Conservation (phyloP, 257 asterid species). For the Agastache rugosa region DNA sequence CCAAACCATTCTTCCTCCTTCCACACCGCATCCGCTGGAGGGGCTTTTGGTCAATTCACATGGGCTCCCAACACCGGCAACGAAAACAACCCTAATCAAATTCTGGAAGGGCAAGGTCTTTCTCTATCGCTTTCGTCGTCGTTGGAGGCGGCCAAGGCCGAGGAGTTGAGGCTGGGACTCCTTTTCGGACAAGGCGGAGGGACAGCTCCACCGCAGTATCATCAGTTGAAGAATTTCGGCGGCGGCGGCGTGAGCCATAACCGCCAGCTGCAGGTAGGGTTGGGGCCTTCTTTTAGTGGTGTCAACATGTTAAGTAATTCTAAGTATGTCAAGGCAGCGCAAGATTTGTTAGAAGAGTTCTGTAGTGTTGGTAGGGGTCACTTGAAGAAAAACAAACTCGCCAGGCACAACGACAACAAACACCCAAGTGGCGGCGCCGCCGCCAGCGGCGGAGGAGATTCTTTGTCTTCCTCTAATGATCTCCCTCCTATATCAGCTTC, state of each 20-base stretch:
- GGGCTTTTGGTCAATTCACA: slow-evolving; percentile 63
- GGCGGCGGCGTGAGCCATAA: slow-evolving; percentile 30
- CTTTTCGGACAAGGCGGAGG: slow-evolving; percentile 65
- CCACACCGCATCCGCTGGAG: slow-evolving; percentile 35
- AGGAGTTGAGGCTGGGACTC: slow-evolving; percentile 66
- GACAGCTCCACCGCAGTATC: slow-evolving; percentile 45
- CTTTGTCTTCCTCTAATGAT: slow-evolving; percentile 61
- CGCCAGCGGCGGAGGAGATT: slow-evolving; percentile 36
- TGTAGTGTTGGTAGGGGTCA: slow-evolving; percentile 91
- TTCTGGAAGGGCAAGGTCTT: slow-evolving; percentile 75
- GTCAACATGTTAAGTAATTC: slow-evolving; percentile 68
- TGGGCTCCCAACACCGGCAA: slow-evolving; percentile 52
- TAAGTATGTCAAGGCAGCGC: slow-evolving; percentile 74
- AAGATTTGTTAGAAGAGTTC: slow-evolving; percentile 83
- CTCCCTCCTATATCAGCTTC: slow-evolving; percentile 73
- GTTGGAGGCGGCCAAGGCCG: slow-evolving; percentile 50
- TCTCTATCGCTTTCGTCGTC: slow-evolving; percentile 78
- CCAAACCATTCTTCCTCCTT: slow-evolving; percentile 37
- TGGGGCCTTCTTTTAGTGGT: slow-evolving; percentile 53
- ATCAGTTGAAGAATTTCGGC: no score
- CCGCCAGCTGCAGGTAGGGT: slow-evolving; percentile 50
- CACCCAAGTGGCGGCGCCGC: slow-evolving; percentile 40
- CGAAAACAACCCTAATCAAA: slow-evolving; percentile 49
- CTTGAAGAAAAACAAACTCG: slow-evolving; percentile 58
- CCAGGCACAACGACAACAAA: slow-evolving; percentile 34